Evolutionary conservation across 371 early-diverging fungal species (phyloP), one percentile per base, ranked within the genome.

Genomic region (Mortierella sp.): DNA sequence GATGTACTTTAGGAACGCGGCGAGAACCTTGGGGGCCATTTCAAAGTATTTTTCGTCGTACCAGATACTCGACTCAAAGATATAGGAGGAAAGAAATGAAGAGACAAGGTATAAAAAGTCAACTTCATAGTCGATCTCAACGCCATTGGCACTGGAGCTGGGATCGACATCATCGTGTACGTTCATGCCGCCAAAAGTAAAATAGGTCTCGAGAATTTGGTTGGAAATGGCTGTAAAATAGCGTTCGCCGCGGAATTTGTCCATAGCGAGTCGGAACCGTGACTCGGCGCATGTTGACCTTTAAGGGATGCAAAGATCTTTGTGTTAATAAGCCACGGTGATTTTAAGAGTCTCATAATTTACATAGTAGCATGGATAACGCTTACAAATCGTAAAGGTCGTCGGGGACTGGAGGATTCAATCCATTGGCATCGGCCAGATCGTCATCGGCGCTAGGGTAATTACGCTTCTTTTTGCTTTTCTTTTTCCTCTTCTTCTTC

Each of bases 121-220:
- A 26, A 78, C 56, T 7, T 72, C 65, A 6, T 22, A 23, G 5
- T 56, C 66, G 3, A 72, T 13, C 32, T 61, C 59, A 15, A n/a
- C 17, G 9, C 58, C 63, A 3, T 19, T 37, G 22, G 2, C 23
- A 47, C 29, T 35, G 22, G 43, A 12, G 2, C 15, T 26, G 0
- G 43, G 23, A 15, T 59, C 67, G 0, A 51, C 22, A 7, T 60
- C 66, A 2, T 13, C 47, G 55, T 76, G 64, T 26, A 32, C 51
- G 17, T 70, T 66, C 79, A 78, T 72, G 51, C 61, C 64, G 12
- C 79, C 79, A 47, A 65, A 62, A 8, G 69, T 64, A 40, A 78
- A 78, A 17, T 72, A 78, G 12, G 63, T 78, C 12, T 66, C 32
- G 7, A 78, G 43, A 51, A 78, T 72, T 34, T 66, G 65, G 2